These are phyloP conservation scores for Candida vartiovaarae DNA, from an alignment of 805 yeast species.

Conservation along the genomic window DNA sequence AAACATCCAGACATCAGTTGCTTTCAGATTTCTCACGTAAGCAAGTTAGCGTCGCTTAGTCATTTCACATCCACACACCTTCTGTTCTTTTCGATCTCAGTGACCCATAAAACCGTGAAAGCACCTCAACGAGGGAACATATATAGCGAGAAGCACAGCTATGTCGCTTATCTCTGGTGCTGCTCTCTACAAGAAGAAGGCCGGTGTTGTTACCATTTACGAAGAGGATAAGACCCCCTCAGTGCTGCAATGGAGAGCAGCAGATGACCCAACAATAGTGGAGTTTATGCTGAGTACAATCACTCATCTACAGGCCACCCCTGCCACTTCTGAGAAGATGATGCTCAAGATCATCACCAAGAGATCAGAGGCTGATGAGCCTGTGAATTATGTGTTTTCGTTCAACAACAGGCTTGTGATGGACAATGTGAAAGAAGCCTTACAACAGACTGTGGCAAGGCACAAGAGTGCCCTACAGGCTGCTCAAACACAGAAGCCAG, in stretches of 20 bases:
- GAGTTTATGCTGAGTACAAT: conserved; percentile 37
- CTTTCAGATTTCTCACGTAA: no score
- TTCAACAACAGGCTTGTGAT: conserved; percentile 69
- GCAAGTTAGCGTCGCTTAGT: no score
- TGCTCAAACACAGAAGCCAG: conserved; percentile 14
- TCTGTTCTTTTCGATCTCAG: no score
- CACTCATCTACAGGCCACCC: conserved; percentile 58
- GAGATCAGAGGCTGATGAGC: conserved; percentile 27
- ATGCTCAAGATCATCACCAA: conserved; percentile 50
- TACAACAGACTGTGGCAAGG: conserved; percentile 64
- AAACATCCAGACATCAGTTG: no score
- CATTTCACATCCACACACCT: no score
- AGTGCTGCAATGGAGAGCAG: conserved; percentile 49
- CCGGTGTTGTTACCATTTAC: conserved; percentile 48
- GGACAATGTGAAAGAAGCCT: conserved; percentile 61
- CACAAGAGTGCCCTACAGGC: conserved; percentile 34
- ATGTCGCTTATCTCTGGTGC: conserved; percentile 40
- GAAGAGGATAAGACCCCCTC: conserved; percentile 57
- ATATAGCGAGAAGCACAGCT: no score
- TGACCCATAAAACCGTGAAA: no score
- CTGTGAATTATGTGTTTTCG: conserved; percentile 37
- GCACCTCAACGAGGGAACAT: no score
- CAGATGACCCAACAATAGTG: conserved; percentile 37
- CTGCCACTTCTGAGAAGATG: conserved; percentile 60
- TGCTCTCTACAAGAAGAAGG: conserved; percentile 45